Conservation (phyloP, 495 filamentous ascomycete species). For the Usnea hakonensis region DNA sequence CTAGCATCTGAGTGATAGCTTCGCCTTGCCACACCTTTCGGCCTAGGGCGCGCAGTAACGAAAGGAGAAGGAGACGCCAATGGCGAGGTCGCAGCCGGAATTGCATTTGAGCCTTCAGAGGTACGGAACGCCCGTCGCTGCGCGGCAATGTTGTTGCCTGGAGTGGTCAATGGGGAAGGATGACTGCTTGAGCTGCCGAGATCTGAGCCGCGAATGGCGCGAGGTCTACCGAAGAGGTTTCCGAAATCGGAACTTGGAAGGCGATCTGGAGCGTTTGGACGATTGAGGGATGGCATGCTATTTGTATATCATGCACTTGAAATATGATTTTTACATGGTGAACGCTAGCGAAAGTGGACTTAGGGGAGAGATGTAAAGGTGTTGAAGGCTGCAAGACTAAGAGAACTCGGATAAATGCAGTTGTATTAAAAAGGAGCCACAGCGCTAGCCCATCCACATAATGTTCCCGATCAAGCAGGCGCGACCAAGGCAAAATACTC, state of each 20-base stretch:
- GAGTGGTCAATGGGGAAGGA: conserved; percentile 4
- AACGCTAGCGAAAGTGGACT: background rate
- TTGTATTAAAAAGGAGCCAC: background rate
- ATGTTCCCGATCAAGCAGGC: background rate
- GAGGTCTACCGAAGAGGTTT: conserved; percentile 10
- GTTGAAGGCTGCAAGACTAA: background rate
- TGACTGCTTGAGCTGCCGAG: background rate
- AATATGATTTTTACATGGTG: background rate
- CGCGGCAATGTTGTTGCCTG: background rate
- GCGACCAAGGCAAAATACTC: background rate
- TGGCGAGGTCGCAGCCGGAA: background rate
- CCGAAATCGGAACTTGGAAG: conserved; percentile 18
- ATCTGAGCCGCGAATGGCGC: background rate
- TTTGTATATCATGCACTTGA: background rate
- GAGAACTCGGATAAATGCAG: background rate
- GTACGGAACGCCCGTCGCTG: conserved; percentile 6
- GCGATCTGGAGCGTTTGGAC: conserved; percentile 21
- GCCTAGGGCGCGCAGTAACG: background rate
- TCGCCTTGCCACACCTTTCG: background rate
- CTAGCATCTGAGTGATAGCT: background rate
- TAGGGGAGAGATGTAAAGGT: background rate
- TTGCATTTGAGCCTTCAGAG: conserved; percentile 1
- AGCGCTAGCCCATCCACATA: too few relatives aligned
- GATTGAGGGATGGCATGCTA: conserved; percentile 20
- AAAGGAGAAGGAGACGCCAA: background rate